A percentile compares a stretch with the other conserved stretches of the same genome.
These are phyloP conservation scores for Podaxis sp. DNA, from an alignment of 768 basidiomycete genomes.

Conservation along the genomic window DNA sequence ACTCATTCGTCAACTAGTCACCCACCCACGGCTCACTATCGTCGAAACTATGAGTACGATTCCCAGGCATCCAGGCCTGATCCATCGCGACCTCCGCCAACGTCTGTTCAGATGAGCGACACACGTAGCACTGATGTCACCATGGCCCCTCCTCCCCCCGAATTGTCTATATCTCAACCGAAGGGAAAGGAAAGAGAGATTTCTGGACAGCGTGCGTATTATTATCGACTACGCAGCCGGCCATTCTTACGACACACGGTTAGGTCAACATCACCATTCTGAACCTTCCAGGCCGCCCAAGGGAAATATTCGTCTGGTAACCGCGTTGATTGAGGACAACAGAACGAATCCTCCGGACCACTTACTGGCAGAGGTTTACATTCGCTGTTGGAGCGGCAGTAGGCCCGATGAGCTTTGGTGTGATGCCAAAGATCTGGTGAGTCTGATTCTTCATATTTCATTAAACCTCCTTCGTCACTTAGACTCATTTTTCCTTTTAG, in stretches of 20 bases:
- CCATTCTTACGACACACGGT: neutral
- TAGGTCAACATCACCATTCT: slow-evolving; percentile 6
- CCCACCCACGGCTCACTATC: slow-evolving; percentile 16
- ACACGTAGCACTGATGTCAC: neutral
- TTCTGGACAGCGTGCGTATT: slow-evolving; percentile 8
- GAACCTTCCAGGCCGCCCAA: slow-evolving; percentile 18
- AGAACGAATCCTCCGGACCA: slow-evolving; percentile 54
- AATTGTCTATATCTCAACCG: neutral
- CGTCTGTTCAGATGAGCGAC: slow-evolving; percentile 4
- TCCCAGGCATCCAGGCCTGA: slow-evolving; percentile 1
- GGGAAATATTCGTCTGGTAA: slow-evolving; percentile 51
- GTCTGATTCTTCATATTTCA: slow-evolving; percentile 14
- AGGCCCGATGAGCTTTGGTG: slow-evolving; percentile 63
- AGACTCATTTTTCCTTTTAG: slow-evolving; percentile 23
- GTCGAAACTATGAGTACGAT: slow-evolving; percentile 21
- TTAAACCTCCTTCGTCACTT: neutral
- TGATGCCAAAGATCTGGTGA: slow-evolving; percentile 61
- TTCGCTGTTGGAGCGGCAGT: slow-evolving; percentile 29
- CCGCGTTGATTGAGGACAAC: slow-evolving; percentile 64
- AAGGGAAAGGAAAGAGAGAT: slow-evolving; percentile 13
- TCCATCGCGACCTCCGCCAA: slow-evolving; percentile 2
- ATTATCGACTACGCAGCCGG: neutral
- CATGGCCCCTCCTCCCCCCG: slow-evolving; percentile 13
- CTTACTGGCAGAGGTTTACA: slow-evolving; percentile 64
- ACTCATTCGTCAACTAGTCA: slow-evolving; percentile 1